Evolutionary conservation across 495 filamentous ascomycete genomes (phyloP), one percentile per base, ranked within the genome.

Genomic region (Penicillium desertorum): DNA sequence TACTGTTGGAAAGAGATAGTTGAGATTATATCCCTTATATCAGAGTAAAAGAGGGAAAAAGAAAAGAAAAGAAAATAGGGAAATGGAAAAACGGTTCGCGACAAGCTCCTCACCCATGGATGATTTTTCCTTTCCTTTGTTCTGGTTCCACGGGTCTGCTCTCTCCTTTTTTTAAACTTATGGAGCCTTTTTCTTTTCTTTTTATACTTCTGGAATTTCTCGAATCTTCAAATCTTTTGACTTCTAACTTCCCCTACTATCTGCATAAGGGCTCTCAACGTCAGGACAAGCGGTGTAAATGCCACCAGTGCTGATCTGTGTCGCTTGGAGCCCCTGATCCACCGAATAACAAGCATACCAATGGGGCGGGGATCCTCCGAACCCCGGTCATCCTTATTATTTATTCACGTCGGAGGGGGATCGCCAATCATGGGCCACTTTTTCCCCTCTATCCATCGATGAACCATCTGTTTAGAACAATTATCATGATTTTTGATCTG

Each of bases 301-400:
- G 60, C 61, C 57, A 60, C 61, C 49, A 62, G 58, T 54, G 64
- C 64, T 60, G 61, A 66, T 66, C 60, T 58, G 54, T 36, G 47
- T 65, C 63, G 58, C 47, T 58, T 61, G 58, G 56, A 68, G 62
- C 63, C 62, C 58, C 66, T 62, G 62, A 66, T 66, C 65, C 65
- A 63, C 63, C 63, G 39, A 66, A 64, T 68, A 63, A 68, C 66
- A 61, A 68, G 66, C 63, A 66, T 68, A 55, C 56, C 45, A 54
- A 59, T 62, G 59, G 65, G 61, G 65, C 62, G 62, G 65, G 61
- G 65, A 63, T 68, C 57, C 56, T 32, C 36, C 8, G 32, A 60
- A 58, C 56, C 60, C 57, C 56, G 56, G 51, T 59, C 51, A 48
- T 27, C 37, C 45, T 52, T 60, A 45, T 45, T 36, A 51, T 47